Percentiles rank a stretch among this genome's conserved stretches.
These are phyloP conservation scores for Phoma herbarum DNA, from an alignment of 2,329 filamentous ascomycete genomes.

Conservation along the genomic window DNA sequence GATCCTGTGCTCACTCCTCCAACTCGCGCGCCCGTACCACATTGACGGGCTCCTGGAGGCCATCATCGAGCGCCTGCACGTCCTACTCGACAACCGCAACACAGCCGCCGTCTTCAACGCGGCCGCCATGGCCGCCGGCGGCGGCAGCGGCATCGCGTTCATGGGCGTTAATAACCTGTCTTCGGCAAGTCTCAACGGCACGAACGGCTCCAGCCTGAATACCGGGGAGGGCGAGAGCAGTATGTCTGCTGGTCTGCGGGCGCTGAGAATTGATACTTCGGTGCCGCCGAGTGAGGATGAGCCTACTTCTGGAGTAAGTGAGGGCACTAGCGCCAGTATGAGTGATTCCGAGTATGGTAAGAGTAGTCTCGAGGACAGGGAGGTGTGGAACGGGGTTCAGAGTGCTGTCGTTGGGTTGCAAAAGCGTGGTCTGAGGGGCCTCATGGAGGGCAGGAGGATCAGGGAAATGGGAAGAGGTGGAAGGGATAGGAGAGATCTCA, in stretches of 20 bases:
- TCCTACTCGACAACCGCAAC: conserved; percentile 89
- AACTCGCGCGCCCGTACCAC: conserved; percentile 91
- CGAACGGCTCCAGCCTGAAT: conserved; percentile 33
- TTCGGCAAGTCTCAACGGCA: conserved; percentile 34
- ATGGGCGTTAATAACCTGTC: conserved; percentile 43
- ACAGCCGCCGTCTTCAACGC: conserved; percentile 98
- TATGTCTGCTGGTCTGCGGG: conserved; percentile 47
- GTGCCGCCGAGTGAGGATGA: conserved; percentile 50
- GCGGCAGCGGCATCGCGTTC: conserved; percentile 82
- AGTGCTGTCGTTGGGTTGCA: conserved; percentile 94
- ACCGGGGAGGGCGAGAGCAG: conserved; percentile 36
- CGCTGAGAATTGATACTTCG: conserved; percentile 62
- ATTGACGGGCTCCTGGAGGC: conserved; percentile 92
- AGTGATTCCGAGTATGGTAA: conserved; percentile 47
- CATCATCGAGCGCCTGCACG: conserved; percentile 88
- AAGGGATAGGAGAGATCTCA: conserved; percentile 15
- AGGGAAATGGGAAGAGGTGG: conserved; percentile 69
- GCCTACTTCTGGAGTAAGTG: conserved; percentile 44
- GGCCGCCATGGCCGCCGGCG: conserved; percentile 95
- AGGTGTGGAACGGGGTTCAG: conserved; percentile 81
- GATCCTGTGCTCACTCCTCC: conserved; percentile 92
- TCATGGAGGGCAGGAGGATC: conserved; percentile 94
- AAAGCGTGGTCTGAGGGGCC: conserved; percentile 86
- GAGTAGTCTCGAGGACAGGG: conserved; percentile 57
- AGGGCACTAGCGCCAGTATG: conserved; percentile 42